A percentile compares a stretch with the other conserved stretches of the same genome.
phyloP scores from a whole-genome alignment of 2,329 filamentous ascomycete species.

The Hypoxylon sp. region DNA sequence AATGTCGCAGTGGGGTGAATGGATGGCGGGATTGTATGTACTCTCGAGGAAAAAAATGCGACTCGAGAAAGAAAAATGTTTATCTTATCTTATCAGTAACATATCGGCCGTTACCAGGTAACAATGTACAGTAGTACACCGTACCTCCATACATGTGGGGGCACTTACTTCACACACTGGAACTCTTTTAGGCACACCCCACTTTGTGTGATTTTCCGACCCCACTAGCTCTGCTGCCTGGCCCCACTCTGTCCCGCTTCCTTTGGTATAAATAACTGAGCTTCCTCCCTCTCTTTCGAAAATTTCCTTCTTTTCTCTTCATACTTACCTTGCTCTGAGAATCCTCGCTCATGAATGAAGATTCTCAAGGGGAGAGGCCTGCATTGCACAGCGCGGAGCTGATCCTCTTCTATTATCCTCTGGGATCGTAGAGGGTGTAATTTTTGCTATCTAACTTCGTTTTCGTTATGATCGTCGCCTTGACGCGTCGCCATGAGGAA shows the following conservation, averaged over 20 bases:
- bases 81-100: conserved; percentile 48
- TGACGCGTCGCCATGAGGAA: conserved; percentile 41
- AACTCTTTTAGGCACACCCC: conserved; percentile 28
- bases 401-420: conserved; percentile 43
- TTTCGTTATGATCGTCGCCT: conserved; percentile 38
- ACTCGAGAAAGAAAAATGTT: conserved; percentile 26
- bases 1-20: conserved; percentile 46
- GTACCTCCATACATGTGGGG: no score
- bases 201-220: conserved; percentile 25
- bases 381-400: conserved; percentile 43
- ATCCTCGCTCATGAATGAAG: conserved; percentile 32
- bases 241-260: background rate
- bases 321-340: conserved; percentile 40
- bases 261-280: conserved; percentile 12
- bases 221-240: conserved; percentile 21
- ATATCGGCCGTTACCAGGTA: conserved; percentile 22
- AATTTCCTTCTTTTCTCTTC: conserved; percentile 33
- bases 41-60: conserved; percentile 45
- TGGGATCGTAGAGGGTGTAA: conserved; percentile 42
- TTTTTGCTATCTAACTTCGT: conserved; percentile 35
- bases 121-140: no score
- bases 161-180: no score
- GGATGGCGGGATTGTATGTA: conserved; percentile 29
- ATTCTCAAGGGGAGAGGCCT: conserved; percentile 35
- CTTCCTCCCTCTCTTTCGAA: background rate